phyloP scores from a whole-genome alignment of 192 early-diverging fungal species.

The Coemansia sp. region DNA sequence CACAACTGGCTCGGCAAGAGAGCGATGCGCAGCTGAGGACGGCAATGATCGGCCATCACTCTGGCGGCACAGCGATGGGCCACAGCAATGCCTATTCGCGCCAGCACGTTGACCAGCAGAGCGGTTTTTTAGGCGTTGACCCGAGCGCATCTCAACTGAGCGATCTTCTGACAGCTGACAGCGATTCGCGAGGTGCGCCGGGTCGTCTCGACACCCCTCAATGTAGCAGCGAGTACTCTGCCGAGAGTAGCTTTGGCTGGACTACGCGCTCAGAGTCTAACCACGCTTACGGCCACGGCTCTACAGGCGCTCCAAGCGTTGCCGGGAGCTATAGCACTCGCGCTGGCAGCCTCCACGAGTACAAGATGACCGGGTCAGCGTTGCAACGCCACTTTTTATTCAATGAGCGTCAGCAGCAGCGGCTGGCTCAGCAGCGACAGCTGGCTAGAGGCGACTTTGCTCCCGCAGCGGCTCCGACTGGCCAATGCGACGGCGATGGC shows the following conservation, averaged over 20 bases:
- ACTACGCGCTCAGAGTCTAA: constrained; percentile 28
- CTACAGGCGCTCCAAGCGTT: constrained; percentile 13
- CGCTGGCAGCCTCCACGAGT: constrained; percentile 20
- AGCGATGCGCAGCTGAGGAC: constrained; percentile 13
- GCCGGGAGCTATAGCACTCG: constrained; percentile 23
- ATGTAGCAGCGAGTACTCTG: constrained; percentile 37
- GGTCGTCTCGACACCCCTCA: constrained; percentile 35
- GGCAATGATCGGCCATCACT: constrained; percentile 16
- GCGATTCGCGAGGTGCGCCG: constrained; percentile 41
- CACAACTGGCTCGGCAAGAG: constrained; percentile 11
- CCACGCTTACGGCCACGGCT: background rate
- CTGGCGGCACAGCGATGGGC: background rate
- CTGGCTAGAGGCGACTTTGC: constrained; percentile 9
- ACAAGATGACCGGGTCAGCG: constrained; percentile 9
- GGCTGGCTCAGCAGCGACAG: constrained; percentile 30
- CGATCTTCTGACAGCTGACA: constrained; percentile 23
- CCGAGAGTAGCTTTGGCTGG: constrained; percentile 38
- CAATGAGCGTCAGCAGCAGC: constrained; percentile 42
- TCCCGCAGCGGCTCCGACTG: background rate
- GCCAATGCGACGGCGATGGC: constrained; percentile 2
- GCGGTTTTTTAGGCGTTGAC: constrained; percentile 56
- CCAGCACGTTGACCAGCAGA: constrained; percentile 3
- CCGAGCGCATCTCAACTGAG: constrained; percentile 40
- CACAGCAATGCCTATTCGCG: background rate
- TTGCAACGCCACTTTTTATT: constrained; percentile 17